Base-by-base conservation (phyloP, 164 flowering plant genomes). In the Houttuynia cordata region DNA sequence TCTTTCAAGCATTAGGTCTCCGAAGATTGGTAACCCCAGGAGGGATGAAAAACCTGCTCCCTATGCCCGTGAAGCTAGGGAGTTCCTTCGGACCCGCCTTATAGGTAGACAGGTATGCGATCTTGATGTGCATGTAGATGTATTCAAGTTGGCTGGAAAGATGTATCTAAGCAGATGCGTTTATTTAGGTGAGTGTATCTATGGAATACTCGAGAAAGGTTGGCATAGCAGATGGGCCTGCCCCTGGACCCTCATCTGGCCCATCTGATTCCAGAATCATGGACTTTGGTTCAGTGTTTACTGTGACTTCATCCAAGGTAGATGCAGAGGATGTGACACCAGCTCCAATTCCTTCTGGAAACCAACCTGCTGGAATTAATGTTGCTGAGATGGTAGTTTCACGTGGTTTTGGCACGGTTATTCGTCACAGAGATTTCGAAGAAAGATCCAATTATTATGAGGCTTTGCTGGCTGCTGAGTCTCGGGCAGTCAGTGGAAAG, bases 171-270 rank as follows among this genome's bases (percentile, higher is more conserved):
- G 21, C 12, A 7, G 23, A n/a, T 20, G 9, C 17, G 21, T 10
- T n/a, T 50, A 34, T 53, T 18, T 61, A 94, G 99, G 99, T 94
- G 57, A 80, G 75, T 67, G 95, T 94, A 64, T 81, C 80, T 51
- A 91, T 94, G 99, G 99, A 94, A 62, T 94, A 94, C 63, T 83
- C 97, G 39, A 83, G 99, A 71, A 93, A 85, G 75, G 79, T 94
- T 6, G 18, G 68, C 62, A 25, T 74, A 63, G 79, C 73, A 20
- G 97, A 90, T 68, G 96, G 86, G 14, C 57, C 85, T 55, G 56
- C 47, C 25, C 40, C 60, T 20, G 68, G 71, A 58, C 76, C 79
- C 21, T 45, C 75, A 7, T 22, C 81, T 69, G 82, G 72, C 10
- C 18, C 84, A 57, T 68, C 79, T 30, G 98, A 89, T 64, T 71